Evolutionary conservation across 306 rosid genomes (phyloP), one percentile per base, ranked within the genome.

Genomic region (Ziziphus jujuba): DNA sequence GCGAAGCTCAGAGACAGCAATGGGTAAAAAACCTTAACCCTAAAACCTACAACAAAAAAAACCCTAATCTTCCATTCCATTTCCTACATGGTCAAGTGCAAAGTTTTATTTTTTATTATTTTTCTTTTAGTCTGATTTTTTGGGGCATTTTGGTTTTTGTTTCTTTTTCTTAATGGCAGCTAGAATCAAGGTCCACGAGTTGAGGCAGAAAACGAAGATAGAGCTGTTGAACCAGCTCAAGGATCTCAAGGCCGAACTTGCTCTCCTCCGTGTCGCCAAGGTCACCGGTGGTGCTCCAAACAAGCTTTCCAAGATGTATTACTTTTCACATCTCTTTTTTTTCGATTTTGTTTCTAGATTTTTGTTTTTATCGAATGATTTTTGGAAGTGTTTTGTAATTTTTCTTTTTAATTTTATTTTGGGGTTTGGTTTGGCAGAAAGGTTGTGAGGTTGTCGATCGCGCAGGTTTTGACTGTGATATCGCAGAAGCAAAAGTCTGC

Each of bases 241-340:
- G 86, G 99, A 93, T 63, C 97, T 93, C 72, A 93, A 90, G 82
- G 97, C 99, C 0, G 99, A 90, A 76, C 95, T 93, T 57, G 82
- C 97, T 5, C 81, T 88, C 67, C 99, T 93, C 58, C 99, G 97
- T 20, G 99, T 93, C 1, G 95, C 99, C 22, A 93, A 93, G 89
- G 99, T 90, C 84, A 93, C 99, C 11, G 97, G 97, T 0, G 99
- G 97, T 45, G 97, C 97, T 6, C 89, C 99, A 73, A 93, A 93
- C 89, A 93, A 90, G 89, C 99, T 90, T 63, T 90, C 99, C 78
- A 93, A 93, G 85, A 93, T 93, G 99, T 93, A 76, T 48, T 8
- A 9, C 19, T 5, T 3, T 16, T n/a, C 56, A 9, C 40, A 6
- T 4, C 22, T 35, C 24, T 2, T 2, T 51, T 14, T 10, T 35